Base-by-base conservation (phyloP, 2,329 filamentous ascomycete species). In the Shiraia bambusicola region DNA sequence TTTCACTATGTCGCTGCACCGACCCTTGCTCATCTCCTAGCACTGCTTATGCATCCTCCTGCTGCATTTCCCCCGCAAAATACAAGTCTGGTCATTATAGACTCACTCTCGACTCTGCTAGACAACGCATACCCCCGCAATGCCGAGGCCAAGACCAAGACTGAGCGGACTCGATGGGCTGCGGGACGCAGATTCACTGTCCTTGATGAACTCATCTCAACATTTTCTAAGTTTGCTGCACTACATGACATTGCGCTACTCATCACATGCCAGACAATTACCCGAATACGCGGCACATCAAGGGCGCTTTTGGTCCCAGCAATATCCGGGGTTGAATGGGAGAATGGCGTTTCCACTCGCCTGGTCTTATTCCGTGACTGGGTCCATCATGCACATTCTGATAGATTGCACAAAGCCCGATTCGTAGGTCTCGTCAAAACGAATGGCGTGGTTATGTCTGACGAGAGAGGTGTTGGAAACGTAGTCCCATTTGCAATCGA, bases 311-410 rank as follows among this genome's bases (percentile, higher is more conserved):
- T 97, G 34, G 79, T 84, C 38, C 86, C 90, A 12, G 82, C 88
- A 28, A 76, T 96, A 49, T 85, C 85, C 42, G 83, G 86, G 11
- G 76, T 76, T 14, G 81, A 86, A 29, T 96, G 91, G 91, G 90
- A 95, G 47, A 82, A 81, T 50, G 85, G 83, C 24, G 74, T 95
- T 27, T 80, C 82, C 47, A 87, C 82, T 29, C 78, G 89, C 39
- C 66, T 95, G 47, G 84, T 86, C 16, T 68, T 95, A 25, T 95
- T 93, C 66, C 79, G 86, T 57, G 88, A 95, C 70, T 91, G 72
- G 60, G 47, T 61, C 37, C 57, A 56, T 29, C 51, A 34, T 26
- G 42, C 50, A 35, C 59, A 64, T 31, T 48, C 57, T 34, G 58
- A 63, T 40, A 61, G 48, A 50, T 48, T 65, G 51, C 59, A 52